phyloP scores from a whole-genome alignment of 2,329 filamentous ascomycete genomes.

The Madurella mycetomatis region DNA sequence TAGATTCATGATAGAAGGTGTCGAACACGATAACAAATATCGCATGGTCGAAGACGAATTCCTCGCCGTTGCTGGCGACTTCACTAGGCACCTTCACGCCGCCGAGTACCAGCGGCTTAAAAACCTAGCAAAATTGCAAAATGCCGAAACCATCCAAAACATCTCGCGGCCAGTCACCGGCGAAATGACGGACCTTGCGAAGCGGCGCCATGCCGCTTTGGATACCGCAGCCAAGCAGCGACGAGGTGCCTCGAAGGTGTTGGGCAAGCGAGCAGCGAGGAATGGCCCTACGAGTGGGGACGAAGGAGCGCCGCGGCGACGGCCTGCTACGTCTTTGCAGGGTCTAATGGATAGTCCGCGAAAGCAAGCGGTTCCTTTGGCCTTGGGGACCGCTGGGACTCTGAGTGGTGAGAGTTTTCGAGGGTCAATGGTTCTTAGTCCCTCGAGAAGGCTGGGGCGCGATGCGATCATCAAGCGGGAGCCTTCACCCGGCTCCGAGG shows the following conservation, averaged over 20 bases:
- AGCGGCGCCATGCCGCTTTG: conserved; percentile 34
- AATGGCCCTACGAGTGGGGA: conserved; percentile 26
- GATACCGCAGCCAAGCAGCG: conserved; percentile 35
- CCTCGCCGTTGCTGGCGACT: conserved; percentile 59
- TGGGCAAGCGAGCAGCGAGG: conserved; percentile 14
- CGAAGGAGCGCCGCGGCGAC: conserved; percentile 25
- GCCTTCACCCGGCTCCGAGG: conserved; percentile 8
- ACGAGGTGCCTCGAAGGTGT: conserved; percentile 25
- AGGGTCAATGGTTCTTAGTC: neutral
- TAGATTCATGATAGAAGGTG: conserved; percentile 61
- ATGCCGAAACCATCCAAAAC: conserved; percentile 46
- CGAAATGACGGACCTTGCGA: conserved; percentile 34
- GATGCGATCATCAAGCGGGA: neutral
- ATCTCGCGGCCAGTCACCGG: conserved; percentile 51
- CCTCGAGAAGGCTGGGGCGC: neutral
- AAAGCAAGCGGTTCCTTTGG: conserved; percentile 29
- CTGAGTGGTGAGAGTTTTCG: conserved; percentile 3
- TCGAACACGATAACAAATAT: conserved; percentile 65
- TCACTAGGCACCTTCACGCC: conserved; percentile 72
- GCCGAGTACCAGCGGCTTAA: conserved; percentile 70
- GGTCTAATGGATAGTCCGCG: conserved; percentile 41
- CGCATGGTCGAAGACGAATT: conserved; percentile 86
- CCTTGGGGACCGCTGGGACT: neutral
- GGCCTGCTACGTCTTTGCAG: conserved; percentile 37
- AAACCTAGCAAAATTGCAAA: conserved; percentile 49